Evolutionary conservation across 805 yeast species (phyloP), one percentile per base, ranked within the genome.

Genomic region (Kazachstania kunashirensis): DNA sequence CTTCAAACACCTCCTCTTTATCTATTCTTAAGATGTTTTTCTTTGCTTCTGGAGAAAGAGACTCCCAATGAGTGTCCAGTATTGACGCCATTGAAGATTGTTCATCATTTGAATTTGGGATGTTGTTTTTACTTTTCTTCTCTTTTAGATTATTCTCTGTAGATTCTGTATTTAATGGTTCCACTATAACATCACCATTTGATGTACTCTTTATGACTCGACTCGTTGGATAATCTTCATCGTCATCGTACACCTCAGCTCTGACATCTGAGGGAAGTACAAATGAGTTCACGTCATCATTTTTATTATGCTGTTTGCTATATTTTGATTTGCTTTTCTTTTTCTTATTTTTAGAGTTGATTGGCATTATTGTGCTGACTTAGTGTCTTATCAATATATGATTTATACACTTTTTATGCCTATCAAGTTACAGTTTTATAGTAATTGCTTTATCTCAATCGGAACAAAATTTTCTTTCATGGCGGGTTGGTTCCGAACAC

Each of bases 141-240:
- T 31, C 39, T 8, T 36, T 34, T 13, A 12, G 31, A 30, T 14
- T 16, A 9, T 35, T 37, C 18, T 39, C 51, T 31, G 42, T 15
- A 3, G 41, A 49, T 19, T 39, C 51, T 29, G 43, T 15, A 3
- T 40, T 48, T 34, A 59, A 46, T 24, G 60, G 54, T 47, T 81
- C 80, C 17, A 84, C 85, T 33, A 82, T 71, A 5, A 83, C 81
- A 46, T 80, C 84, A 6, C 94, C 94, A 53, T 82, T 79, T 4
- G 78, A 70, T 3, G 73, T 81, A 46, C 78, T 77, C 46, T 74
- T 79, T 31, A 81, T 75, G 4, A 81, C 76, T 39, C 92, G 58
- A 7, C 86, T 78, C 11, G 72, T 68, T 2, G 92, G 92, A 50
- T 81, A 81, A 12, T 78, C 84, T 24, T 71, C 68, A 27, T 68